Conservation (phyloP, 2,329 filamentous ascomycete species). For the Gyromitra esculenta region DNA sequence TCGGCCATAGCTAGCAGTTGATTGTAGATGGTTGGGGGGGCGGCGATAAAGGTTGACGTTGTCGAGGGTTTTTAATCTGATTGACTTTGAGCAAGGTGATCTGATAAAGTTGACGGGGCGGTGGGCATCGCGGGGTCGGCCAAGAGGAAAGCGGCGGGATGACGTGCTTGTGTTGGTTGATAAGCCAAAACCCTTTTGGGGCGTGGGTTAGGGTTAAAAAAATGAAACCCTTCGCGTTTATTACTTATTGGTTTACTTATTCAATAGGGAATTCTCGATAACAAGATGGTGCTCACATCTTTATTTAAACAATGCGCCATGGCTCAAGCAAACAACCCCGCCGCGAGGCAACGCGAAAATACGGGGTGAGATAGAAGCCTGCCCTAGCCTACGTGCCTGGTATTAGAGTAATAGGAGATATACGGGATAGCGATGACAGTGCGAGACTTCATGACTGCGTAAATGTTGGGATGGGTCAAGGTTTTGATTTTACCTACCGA, state of each 20-base stretch:
- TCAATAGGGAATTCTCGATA: too few relatives aligned
- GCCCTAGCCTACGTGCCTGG: too few relatives aligned
- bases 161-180: conserved; percentile 24
- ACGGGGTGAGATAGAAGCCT: too few relatives aligned
- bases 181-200: conserved; percentile 24
- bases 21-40: neutral
- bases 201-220: conserved; percentile 30
- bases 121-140: conserved; percentile 24
- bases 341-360: too few relatives aligned
- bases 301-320: too few relatives aligned
- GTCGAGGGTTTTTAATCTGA: conserved; percentile 32
- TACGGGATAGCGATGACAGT: too few relatives aligned
- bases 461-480: too few relatives aligned
- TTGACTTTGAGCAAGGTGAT: conserved; percentile 37
- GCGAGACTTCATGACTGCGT: too few relatives aligned
- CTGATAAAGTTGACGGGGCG: conserved; percentile 40
- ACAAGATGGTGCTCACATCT: too few relatives aligned
- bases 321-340: too few relatives aligned
- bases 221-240: neutral
- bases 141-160: conserved; percentile 21
- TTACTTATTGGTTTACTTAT: neutral
- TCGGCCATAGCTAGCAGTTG: conserved; percentile 69
- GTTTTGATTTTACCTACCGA: too few relatives aligned
- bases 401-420: too few relatives aligned
- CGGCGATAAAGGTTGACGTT: neutral